Percentiles rank a stretch among this genome's conserved stretches.
These are phyloP conservation scores for Wickerhamia fluorescens DNA, from an alignment of 805 yeast genomes.

Conservation along the genomic window DNA sequence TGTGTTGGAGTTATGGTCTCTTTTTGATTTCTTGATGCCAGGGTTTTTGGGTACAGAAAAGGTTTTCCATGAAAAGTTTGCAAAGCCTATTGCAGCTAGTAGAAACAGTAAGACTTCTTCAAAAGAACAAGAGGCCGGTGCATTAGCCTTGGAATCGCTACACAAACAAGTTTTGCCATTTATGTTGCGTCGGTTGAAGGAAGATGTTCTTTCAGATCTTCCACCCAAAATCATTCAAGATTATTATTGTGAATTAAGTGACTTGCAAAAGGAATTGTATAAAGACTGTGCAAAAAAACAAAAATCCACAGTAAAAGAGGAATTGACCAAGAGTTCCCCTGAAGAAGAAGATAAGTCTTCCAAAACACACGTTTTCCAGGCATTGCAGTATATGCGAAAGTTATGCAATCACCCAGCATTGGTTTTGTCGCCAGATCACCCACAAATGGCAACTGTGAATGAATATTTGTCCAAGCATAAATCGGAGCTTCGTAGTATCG, in stretches of 20 bases:
- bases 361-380: constrained; percentile 94
- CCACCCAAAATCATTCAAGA: constrained; percentile 99
- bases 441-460: constrained; percentile 66
- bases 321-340: constrained; percentile 34
- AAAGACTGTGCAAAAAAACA: constrained; percentile 86
- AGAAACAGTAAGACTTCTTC: constrained; percentile 82
- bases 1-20: constrained; percentile 93
- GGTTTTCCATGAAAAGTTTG: constrained; percentile 87
- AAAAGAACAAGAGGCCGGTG: constrained; percentile 95
- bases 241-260: constrained; percentile 93
- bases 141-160: constrained; percentile 87
- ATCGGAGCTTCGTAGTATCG: constrained; percentile 59
- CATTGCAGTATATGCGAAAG: constrained; percentile 94
- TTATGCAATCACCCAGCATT: constrained; percentile 94
- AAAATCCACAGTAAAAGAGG: constrained; percentile 61
- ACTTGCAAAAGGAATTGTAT: constrained; percentile 79
- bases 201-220: constrained; percentile 88
- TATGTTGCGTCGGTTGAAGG: constrained; percentile 91
- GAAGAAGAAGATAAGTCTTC: constrained; percentile 36
- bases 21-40: constrained; percentile 97
- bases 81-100: constrained; percentile 96
- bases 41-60: constrained; percentile 96
- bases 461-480: constrained; percentile 52
- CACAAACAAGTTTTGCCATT: constrained; percentile 97
- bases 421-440: constrained; percentile 77